A percentile compares a stretch with the other conserved stretches of the same genome.
phyloP scores from a whole-genome alignment of 2,329 filamentous ascomycete genomes.

The Cladorrhinum sp. region DNA sequence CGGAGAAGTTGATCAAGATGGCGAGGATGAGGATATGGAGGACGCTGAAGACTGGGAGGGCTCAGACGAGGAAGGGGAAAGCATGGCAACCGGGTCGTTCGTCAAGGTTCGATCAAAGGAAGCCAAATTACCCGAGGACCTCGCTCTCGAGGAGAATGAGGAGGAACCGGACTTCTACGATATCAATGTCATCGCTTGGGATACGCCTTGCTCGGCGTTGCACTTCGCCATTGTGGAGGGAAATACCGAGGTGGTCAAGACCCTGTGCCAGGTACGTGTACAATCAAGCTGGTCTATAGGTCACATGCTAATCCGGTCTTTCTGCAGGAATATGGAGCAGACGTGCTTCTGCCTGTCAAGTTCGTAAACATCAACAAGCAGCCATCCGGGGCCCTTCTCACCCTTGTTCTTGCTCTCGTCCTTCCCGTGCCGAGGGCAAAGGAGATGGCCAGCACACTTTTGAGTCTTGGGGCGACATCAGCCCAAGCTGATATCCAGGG shows the following conservation, averaged over 20 bases:
- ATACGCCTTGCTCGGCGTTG: conserved; percentile 67
- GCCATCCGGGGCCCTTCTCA: conserved; percentile 61
- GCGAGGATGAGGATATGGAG: conserved; percentile 37
- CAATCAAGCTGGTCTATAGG: background rate
- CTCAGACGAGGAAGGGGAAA: conserved; percentile 49
- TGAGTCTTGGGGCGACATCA: conserved; percentile 68
- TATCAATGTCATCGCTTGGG: conserved; percentile 77
- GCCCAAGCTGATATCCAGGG: conserved; percentile 67
- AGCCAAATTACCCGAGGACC: conserved; percentile 37
- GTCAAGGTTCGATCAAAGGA: conserved; percentile 57
- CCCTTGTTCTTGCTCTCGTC: conserved; percentile 63
- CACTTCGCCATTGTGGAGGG: conserved; percentile 77
- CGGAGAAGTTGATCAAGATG: conserved; percentile 33
- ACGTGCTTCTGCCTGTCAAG: conserved; percentile 73
- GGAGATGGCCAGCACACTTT: conserved; percentile 61
- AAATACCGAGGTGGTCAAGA: conserved; percentile 64
- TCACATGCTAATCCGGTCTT: conserved; percentile 9
- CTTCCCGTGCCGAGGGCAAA: conserved; percentile 62
- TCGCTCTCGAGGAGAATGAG: conserved; percentile 52
- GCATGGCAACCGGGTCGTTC: conserved; percentile 67
- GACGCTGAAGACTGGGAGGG: conserved; percentile 29
- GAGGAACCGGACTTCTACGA: conserved; percentile 78
- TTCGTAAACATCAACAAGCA: conserved; percentile 48
- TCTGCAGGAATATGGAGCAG: conserved; percentile 64
- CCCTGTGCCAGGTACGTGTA: conserved; percentile 57